These are phyloP conservation scores for Sisymbrium irio DNA, from an alignment of 345 rosid species.

Conservation along the genomic window DNA sequence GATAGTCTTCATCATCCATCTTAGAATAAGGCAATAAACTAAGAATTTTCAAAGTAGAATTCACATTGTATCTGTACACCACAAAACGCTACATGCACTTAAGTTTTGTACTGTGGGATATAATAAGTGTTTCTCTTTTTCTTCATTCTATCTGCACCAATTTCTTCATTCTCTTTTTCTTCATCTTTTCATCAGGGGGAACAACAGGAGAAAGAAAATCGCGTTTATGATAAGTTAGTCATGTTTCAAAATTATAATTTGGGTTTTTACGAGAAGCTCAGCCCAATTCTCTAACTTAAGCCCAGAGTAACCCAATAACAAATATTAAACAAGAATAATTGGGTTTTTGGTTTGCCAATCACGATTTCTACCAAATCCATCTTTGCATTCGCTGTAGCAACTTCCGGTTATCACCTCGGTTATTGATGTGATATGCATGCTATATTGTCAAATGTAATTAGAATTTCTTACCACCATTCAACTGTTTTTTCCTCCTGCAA, in stretches of 20 bases:
- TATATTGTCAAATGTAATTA: no score
- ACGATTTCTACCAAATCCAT: neutral
- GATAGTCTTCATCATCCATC: constrained; percentile 18
- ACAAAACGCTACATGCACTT: neutral
- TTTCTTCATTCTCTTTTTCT: no score
- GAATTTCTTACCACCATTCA: neutral
- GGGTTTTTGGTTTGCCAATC: neutral
- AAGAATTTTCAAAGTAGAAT: neutral
- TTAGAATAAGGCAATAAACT: neutral
- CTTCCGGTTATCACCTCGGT: neutral
- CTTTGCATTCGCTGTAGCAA: no score
- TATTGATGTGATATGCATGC: no score
- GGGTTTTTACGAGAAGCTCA: neutral
- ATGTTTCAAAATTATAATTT: no score
- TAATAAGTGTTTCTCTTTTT: neutral
- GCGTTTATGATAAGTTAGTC: no score
- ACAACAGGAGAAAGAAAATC: no score
- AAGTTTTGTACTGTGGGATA: neutral
- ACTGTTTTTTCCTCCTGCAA: no score
- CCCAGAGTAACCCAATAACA: neutral
- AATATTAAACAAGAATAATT: neutral
- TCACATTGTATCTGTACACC: neutral
- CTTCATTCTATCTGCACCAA: neutral
- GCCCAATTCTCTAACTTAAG: neutral
- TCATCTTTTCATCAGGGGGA: no score